Percentiles rank a stretch among this genome's conserved stretches.
These are phyloP conservation scores for Volvariella surrecta DNA, from an alignment of 1,284 basidiomycete species.

Conservation along the genomic window DNA sequence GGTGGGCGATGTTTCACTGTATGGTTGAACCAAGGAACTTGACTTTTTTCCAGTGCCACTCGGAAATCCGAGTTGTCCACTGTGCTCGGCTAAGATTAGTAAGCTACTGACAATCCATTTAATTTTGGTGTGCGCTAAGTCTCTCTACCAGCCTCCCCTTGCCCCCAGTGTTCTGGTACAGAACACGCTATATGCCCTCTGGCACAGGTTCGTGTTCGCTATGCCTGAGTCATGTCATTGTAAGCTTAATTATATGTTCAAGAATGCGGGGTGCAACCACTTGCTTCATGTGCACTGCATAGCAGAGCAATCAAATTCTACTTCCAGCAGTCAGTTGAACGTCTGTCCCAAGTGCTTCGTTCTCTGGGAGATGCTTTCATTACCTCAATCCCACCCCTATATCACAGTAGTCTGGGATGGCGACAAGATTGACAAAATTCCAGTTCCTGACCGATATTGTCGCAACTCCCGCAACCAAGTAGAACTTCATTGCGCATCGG, in stretches of 20 bases:
- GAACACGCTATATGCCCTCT: too few relatives aligned
- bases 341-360: neutral
- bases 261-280: slow-evolving; percentile 20
- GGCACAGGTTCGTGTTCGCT: too few relatives aligned
- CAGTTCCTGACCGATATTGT: slow-evolving; percentile 11
- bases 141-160: too few relatives aligned
- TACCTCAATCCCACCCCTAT: slow-evolving; percentile 10
- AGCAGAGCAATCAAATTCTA: slow-evolving; percentile 6
- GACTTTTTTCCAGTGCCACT: too few relatives aligned
- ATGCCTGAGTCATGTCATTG: too few relatives aligned
- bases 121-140: too few relatives aligned
- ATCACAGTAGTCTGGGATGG: slow-evolving; percentile 18
- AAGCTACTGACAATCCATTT: too few relatives aligned
- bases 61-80: too few relatives aligned
- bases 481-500: neutral
- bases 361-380: slow-evolving; percentile 5
- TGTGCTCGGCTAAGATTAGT: too few relatives aligned
- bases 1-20: neutral
- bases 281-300: slow-evolving; percentile 20
- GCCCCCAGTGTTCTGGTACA: too few relatives aligned
- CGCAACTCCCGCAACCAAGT: neutral
- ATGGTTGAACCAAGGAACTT: too few relatives aligned
- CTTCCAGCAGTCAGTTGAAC: neutral
- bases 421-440: slow-evolving; percentile 15
- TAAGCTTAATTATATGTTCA: neutral